Base-by-base conservation (phyloP, 768 basidiomycete genomes). In the Lyophyllum atratum region DNA sequence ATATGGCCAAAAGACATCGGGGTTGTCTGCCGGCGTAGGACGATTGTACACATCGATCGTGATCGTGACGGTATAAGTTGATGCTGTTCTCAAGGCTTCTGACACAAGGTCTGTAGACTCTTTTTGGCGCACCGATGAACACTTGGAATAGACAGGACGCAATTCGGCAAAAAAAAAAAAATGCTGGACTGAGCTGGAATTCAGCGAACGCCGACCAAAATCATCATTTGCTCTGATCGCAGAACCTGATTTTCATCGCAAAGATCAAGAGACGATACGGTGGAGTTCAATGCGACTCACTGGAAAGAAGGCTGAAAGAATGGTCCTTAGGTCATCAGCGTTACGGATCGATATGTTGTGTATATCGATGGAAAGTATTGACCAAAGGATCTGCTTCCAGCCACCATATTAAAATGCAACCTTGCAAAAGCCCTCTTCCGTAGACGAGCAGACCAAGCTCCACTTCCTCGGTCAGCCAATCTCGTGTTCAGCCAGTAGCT, bases 401-500 rank as follows among this genome's bases (percentile, higher is more conserved):
- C n/a, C 40, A 11, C 40, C 11, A 19, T 42, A 22, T 6, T 7
- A 21, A 42, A 42, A 21, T 5, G 40, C 21, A 11, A 6, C 40
- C 5, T 39, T 25, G 47, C 10, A 10, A 11, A n/a, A n/a, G n/a
- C n/a, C n/a, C n/a, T n/a, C n/a, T n/a, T n/a, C 15, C 28, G 40
- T 19, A 19, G 21, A 19, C 11, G 40, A 42, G 22, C 4, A 46
- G 3, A 46, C n/a, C 4, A 28, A 15, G 24, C 15, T 17, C 25
- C 22, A 11, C 28, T 12, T 11, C 2, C 8, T 17, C n/a, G 11
- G 15, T 80, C 69, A 89, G 57, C 83, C 85, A 44, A 92, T 90
- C 72, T 98, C 95, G 62, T 98, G 91, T 68, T 97, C 95, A 1
- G 92, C 93, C 52, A 98, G 76, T 12, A 98, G 80, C 95, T 95